Conservation (phyloP, 768 basidiomycete genomes). For the Hygrophorus russula region DNA sequence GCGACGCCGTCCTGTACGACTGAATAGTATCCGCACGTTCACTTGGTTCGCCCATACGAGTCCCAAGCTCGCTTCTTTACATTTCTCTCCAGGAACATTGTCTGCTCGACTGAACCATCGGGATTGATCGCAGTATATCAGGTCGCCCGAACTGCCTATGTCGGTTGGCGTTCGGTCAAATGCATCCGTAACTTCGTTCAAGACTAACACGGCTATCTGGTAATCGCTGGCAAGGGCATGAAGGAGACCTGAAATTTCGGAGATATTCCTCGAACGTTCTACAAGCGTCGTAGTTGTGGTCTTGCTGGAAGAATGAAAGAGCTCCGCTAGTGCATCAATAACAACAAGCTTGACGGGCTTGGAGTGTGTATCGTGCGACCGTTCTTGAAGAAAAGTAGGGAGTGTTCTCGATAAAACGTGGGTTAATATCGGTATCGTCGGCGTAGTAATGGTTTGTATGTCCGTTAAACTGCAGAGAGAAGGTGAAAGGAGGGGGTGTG, state of each 20-base stretch:
- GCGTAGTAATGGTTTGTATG: conserved; percentile 51
- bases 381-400: conserved; percentile 35
- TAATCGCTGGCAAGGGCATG: conserved; percentile 59
- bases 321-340: conserved; percentile 81
- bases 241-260: conserved; percentile 54
- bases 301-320: conserved; percentile 60
- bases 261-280: conserved; percentile 62
- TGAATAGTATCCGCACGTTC: conserved; percentile 75
- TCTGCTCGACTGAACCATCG: conserved; percentile 66
- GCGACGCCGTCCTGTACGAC: conserved; percentile 60
- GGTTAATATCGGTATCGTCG: conserved; percentile 42
- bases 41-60: conserved; percentile 92
- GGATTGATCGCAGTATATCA: conserved; percentile 63
- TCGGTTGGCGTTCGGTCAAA: conserved; percentile 30
- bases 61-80: conserved; percentile 77
- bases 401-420: conserved; percentile 44
- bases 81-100: conserved; percentile 41
- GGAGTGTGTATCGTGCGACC: conserved; percentile 16
- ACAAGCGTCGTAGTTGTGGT: conserved; percentile 51
- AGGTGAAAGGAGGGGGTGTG: conserved; percentile 34
- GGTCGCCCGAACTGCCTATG: conserved; percentile 19
- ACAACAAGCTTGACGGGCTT: conserved; percentile 71
- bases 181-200: conserved; percentile 87
- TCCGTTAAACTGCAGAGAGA: conserved; percentile 36
- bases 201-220: conserved; percentile 62